Conservation (phyloP, 768 basidiomycete species). For the Ramaria sp. region DNA sequence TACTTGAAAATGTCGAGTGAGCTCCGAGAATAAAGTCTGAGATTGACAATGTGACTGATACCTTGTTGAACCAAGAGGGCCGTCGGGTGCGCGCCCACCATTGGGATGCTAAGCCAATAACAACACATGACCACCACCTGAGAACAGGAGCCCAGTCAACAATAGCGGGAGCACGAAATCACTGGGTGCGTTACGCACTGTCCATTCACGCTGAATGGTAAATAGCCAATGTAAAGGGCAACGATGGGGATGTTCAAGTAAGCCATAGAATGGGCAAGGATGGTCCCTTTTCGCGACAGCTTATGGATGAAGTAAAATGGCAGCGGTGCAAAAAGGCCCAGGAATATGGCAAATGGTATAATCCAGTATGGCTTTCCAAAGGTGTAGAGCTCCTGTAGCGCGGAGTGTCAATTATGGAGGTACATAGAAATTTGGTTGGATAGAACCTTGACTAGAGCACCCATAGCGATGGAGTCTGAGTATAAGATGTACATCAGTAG, state of each 20-base stretch:
- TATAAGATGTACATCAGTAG: background rate
- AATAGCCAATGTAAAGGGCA: conserved; percentile 19
- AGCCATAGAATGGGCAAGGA: conserved; percentile 23
- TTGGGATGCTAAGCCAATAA: conserved; percentile 38
- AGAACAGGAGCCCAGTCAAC: background rate
- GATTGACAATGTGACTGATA: conserved; percentile 10
- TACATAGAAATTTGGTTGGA: background rate
- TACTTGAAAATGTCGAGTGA: conserved; percentile 18
- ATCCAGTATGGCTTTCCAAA: conserved; percentile 36
- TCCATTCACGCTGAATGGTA: conserved; percentile 43
- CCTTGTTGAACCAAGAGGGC: conserved; percentile 39
- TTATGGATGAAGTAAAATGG: conserved; percentile 38
- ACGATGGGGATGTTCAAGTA: conserved; percentile 39
- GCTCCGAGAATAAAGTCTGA: background rate
- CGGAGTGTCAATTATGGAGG: background rate
- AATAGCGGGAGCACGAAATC: background rate
- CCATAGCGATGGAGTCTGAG: conserved; percentile 39
- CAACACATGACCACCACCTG: conserved; percentile 35
- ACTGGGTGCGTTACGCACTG: conserved; percentile 19
- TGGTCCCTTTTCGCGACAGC: conserved; percentile 23
- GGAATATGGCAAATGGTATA: conserved; percentile 38
- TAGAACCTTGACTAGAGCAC: conserved; percentile 31
- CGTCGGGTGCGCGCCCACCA: conserved; percentile 35
- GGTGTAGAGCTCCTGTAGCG: conserved; percentile 32
- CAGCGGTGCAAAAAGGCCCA: conserved; percentile 38